A percentile compares a stretch with the other conserved stretches of the same genome.
Evolutionary conservation across 352 stramenopile genomes (phyloP).

Genomic region (Globisporangium parvum): DNA sequence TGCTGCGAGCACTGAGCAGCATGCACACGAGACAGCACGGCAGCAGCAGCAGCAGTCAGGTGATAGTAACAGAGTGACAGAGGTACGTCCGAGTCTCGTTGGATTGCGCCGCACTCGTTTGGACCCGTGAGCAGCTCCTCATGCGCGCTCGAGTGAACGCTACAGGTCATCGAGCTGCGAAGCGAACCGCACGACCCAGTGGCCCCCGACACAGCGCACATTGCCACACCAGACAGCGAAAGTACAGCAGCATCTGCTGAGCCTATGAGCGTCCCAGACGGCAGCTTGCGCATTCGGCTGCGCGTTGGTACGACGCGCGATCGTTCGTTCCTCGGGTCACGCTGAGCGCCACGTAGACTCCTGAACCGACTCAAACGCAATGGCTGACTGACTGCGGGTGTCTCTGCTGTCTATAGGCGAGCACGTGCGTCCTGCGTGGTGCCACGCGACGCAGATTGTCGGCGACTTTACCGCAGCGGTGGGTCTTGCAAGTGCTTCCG

Average conservation of each 20-base stretch:
- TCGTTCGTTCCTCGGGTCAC: too few species aligned
- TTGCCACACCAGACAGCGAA: not conserved
- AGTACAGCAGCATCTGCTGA: too few species aligned
- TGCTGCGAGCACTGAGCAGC: not conserved
- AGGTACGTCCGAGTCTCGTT: conserved; percentile 1
- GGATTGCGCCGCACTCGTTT: not conserved
- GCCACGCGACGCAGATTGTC: conserved; percentile 59
- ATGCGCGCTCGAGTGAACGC: not conserved
- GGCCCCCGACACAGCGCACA: not conserved
- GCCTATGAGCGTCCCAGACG: conserved; percentile 24
- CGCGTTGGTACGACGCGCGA: conserved; percentile 24
- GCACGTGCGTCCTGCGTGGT: conserved; percentile 43
- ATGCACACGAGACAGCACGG: conserved; percentile 5
- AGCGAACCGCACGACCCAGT: not conserved
- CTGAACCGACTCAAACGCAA: not conserved
- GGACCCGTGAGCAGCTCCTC: too few species aligned
- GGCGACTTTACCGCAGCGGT: conserved; percentile 57
- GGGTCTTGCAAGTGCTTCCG: not conserved
- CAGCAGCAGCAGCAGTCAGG: conserved; percentile 11
- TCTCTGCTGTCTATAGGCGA: conserved; percentile 22
- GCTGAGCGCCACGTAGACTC: too few species aligned
- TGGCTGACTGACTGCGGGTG: not conserved
- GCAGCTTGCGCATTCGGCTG: conserved; percentile 47
- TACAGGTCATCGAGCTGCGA: not conserved
- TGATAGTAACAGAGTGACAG: not conserved